These are phyloP conservation scores for Kodamaea neixiangensis DNA, from an alignment of 805 yeast genomes.

Conservation along the genomic window DNA sequence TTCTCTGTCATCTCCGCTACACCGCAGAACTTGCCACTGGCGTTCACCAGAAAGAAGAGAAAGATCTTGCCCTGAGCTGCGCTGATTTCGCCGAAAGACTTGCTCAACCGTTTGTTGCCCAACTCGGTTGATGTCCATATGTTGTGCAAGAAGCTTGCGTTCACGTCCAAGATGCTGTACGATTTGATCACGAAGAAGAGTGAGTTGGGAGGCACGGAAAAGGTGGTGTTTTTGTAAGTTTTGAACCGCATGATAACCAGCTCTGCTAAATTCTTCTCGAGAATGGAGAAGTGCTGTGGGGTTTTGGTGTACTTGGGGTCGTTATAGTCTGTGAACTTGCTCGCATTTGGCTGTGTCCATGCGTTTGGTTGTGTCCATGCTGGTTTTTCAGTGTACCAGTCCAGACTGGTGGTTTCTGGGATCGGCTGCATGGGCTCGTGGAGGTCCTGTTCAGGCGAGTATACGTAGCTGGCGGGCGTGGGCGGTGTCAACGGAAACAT, in stretches of 20 bases:
- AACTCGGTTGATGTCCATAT: constrained; percentile 63
- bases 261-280: neutral
- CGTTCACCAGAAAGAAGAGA: constrained; percentile 59
- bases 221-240: constrained; percentile 18
- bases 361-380: neutral
- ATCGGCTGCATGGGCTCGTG: neutral
- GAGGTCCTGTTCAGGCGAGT: neutral
- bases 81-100: constrained; percentile 35
- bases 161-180: constrained; percentile 48
- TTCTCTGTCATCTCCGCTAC: constrained; percentile 52
- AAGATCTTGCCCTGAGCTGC: constrained; percentile 35
- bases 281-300: neutral
- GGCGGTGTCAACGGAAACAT: neutral
- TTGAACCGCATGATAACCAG: constrained; percentile 6
- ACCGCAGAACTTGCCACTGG: constrained; percentile 59
- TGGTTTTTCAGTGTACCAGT: neutral
- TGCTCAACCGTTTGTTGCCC: constrained; percentile 54
- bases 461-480: neutral
- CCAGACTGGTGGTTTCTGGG: neutral
- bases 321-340: neutral
- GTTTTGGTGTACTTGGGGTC: neutral
- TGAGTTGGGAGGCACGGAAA: constrained; percentile 23
- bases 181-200: constrained; percentile 58
- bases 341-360: neutral
- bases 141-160: constrained; percentile 48